Base-by-base conservation (phyloP, 805 yeast species). In the Metschnikowia koreensis region DNA sequence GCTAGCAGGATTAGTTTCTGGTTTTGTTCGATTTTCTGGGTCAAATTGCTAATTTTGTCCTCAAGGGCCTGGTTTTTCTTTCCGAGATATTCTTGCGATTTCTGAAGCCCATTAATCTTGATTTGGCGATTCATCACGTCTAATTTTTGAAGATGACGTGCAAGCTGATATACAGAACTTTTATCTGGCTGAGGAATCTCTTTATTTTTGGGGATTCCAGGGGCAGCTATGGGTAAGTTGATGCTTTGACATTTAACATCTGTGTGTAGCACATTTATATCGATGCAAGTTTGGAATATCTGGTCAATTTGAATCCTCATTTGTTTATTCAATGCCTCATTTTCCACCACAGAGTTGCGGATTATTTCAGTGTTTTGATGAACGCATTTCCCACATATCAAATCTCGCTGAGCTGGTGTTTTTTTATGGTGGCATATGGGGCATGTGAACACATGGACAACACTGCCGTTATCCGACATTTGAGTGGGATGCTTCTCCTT, bases 121-220 rank as follows among this genome's bases (percentile, higher is more conserved):
- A 50, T 27, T 54, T 17, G 41, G 29, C 45, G 58, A 31, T 61
- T 61, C 34, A 56, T n/a, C 5, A 59, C 29, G 38, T 66, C 65
- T 13, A 71, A 58, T 52, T 67, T 71, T 34, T 65, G 62, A 40
- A 74, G 59, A 45, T 70, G 74, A 6, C 67, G 50, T 2, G 71
- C 60, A 9, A 74, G 53, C 13, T 58, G 48, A 16, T 64, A 61
- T 3, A 70, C 60, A 1, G 58, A 48, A 3, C 33, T 41, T 7
- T 26, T n/a, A 2, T 48, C 44, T 12, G 57, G 55, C 10, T 28
- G 43, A 11, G 50, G 53, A 7, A 45, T 37, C 2, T 40, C 44
- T 3, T 26, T 10, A 5, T 31, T 15, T 2, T 13, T 26, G 22
- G 22, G 22, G 22, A 22, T 4, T 22, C 2, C 22, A 22, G 22